Evolutionary conservation across 2,329 filamentous ascomycete genomes (phyloP).

Genomic region (Fusarium sublunatum): DNA sequence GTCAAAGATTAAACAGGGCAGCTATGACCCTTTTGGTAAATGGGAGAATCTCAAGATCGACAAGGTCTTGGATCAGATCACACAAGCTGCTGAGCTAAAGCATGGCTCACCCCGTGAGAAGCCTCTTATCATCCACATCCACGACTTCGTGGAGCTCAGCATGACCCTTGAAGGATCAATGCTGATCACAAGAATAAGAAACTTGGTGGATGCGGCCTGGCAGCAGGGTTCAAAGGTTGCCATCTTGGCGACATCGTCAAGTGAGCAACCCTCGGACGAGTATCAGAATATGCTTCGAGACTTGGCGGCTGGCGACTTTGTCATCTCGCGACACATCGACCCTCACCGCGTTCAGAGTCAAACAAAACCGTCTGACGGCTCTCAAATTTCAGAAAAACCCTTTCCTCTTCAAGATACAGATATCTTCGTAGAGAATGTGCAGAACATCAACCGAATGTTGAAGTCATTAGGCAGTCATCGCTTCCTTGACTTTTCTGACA

Average conservation of each 20-base stretch:
- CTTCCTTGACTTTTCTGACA: constrained; percentile 42
- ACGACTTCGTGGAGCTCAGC: constrained; percentile 83
- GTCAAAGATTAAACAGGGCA: constrained; percentile 55
- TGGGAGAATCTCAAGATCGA: constrained; percentile 73
- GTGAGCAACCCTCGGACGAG: constrained; percentile 59
- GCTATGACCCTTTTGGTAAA: constrained; percentile 54
- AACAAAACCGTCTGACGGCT: constrained; percentile 43
- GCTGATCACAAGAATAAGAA: constrained; percentile 76
- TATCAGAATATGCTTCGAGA: constrained; percentile 56
- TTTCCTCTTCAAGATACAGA: constrained; percentile 52
- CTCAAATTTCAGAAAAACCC: constrained; percentile 31
- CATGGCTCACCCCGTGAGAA: constrained; percentile 49
- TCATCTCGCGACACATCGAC: constrained; percentile 51
- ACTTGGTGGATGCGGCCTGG: constrained; percentile 77
- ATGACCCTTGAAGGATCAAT: constrained; percentile 74
- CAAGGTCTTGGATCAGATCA: constrained; percentile 66
- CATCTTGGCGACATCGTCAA: constrained; percentile 81
- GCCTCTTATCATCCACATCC: constrained; percentile 78
- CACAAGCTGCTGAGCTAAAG: constrained; percentile 59
- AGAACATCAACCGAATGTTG: constrained; percentile 61
- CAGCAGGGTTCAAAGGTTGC: constrained; percentile 77
- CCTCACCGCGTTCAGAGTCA: constrained; percentile 43
- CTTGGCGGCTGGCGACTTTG: constrained; percentile 56
- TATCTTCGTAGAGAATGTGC: constrained; percentile 58
- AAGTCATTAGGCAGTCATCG: constrained; percentile 49